Percentiles rank a stretch among this genome's conserved stretches.
Evolutionary conservation across 768 basidiomycete genomes (phyloP).

Genomic region (Leucocoprinus leucothites): DNA sequence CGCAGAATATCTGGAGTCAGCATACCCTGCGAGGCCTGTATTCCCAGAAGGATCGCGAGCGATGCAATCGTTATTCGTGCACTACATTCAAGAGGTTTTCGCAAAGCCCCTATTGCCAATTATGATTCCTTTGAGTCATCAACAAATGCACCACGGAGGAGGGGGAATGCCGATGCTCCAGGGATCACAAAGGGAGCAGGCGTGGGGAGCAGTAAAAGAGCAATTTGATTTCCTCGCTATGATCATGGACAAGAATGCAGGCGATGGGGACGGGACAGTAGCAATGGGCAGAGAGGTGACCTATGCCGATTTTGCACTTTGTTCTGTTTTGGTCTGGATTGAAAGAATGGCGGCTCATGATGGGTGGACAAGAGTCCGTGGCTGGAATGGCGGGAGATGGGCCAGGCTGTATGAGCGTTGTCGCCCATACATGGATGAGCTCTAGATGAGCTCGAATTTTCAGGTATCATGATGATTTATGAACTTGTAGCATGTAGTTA

Average conservation of each 20-base stretch:
- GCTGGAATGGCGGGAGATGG: conserved; percentile 74
- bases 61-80: conserved; percentile 65
- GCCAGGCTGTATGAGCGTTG: conserved; percentile 58
- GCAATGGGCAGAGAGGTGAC: conserved; percentile 63
- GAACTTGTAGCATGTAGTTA: too few species aligned
- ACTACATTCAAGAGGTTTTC: conserved; percentile 65
- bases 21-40: conserved; percentile 67
- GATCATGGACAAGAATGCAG: conserved; percentile 65
- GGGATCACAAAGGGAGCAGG: conserved; percentile 54
- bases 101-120: conserved; percentile 65
- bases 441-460: conserved; percentile 27
- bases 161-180: conserved; percentile 18
- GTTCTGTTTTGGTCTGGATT: conserved; percentile 72
- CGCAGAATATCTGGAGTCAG: conserved; percentile 67
- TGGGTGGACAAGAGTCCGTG: conserved; percentile 64
- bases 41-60: conserved; percentile 71
- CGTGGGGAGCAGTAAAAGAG: conserved; percentile 61
- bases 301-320: conserved; percentile 74
- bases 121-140: conserved; percentile 67
- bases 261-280: conserved; percentile 62
- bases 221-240: conserved; percentile 64
- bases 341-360: conserved; percentile 71
- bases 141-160: conserved; percentile 44
- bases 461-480: too few species aligned
- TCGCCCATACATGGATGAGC: conserved; percentile 65